These are phyloP conservation scores for Phytophthora macrochlamydospora DNA, from an alignment of 352 stramenopile genomes.

Conservation along the genomic window DNA sequence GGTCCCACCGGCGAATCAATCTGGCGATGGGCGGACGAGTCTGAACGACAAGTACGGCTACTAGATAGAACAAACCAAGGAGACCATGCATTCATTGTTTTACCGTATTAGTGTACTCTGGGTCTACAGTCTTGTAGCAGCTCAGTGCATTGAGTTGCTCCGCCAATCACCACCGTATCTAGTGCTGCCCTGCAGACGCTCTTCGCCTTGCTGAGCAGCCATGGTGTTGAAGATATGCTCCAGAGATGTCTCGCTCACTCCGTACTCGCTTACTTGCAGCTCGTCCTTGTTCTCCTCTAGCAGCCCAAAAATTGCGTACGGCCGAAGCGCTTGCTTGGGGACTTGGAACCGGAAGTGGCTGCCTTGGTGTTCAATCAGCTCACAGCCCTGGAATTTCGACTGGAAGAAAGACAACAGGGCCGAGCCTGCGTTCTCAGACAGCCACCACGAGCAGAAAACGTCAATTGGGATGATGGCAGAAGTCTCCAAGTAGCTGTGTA, in stretches of 20 bases:
- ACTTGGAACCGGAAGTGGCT: constrained; percentile 77
- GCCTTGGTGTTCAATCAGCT: constrained; percentile 68
- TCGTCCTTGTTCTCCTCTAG: constrained; percentile 72
- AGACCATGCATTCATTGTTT: too few species aligned
- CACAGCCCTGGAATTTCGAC: constrained; percentile 40
- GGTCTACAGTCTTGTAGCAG: background rate
- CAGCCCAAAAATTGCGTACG: constrained; percentile 70
- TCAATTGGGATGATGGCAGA: constrained; percentile 49
- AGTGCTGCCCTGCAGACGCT: constrained; percentile 46
- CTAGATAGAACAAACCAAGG: constrained; percentile 28
- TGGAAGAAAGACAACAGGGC: constrained; percentile 49
- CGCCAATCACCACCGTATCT: constrained; percentile 28
- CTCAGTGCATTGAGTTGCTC: too few species aligned
- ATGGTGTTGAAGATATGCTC: constrained; percentile 95
- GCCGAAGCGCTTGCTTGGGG: constrained; percentile 56
- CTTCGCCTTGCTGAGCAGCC: constrained; percentile 76
- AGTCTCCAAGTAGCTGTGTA: constrained; percentile 51
- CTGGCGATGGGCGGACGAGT: constrained; percentile 78
- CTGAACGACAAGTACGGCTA: constrained; percentile 91
- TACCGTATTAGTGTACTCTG: too few species aligned
- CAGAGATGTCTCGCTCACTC: constrained; percentile 88
- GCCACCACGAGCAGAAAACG: constrained; percentile 69
- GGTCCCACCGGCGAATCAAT: constrained; percentile 81
- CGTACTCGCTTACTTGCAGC: constrained; percentile 86
- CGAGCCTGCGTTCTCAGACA: constrained; percentile 45